These are phyloP conservation scores for Podila verticillata DNA, from an alignment of 192 early-diverging fungal genomes.

Conservation along the genomic window DNA sequence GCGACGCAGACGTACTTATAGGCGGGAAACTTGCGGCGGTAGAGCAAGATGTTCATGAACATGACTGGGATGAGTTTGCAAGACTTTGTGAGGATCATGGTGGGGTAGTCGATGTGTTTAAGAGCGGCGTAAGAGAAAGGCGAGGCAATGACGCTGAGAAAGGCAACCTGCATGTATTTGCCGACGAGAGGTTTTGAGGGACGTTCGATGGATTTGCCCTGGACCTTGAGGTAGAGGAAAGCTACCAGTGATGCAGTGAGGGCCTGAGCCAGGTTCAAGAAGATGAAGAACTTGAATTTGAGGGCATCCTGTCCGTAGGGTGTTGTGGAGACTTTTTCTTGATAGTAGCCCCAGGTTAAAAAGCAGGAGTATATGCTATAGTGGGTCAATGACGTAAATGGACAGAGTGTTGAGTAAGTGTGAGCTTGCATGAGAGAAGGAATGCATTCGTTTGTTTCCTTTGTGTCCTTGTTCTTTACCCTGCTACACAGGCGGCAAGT, in stretches of 20 bases:
- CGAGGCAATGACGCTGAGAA: slow-evolving; percentile 78
- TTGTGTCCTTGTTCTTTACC: background rate
- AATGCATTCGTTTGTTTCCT: background rate
- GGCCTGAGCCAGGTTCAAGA: slow-evolving; percentile 90
- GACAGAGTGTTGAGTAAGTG: background rate
- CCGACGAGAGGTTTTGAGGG: slow-evolving; percentile 52
- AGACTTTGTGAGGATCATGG: slow-evolving; percentile 95
- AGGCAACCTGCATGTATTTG: slow-evolving; percentile 81
- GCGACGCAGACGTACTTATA: slow-evolving; percentile 90
- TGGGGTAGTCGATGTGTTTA: slow-evolving; percentile 96
- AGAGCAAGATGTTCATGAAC: slow-evolving; percentile 94
- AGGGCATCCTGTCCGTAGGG: slow-evolving; percentile 74
- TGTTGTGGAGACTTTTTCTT: slow-evolving; percentile 91
- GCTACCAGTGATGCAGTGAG: slow-evolving; percentile 80
- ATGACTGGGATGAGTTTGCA: slow-evolving; percentile 97
- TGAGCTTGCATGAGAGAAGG: background rate
- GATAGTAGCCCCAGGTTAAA: slow-evolving; percentile 94
- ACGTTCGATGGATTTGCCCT: slow-evolving; percentile 47
- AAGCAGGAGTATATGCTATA: slow-evolving; percentile 93
- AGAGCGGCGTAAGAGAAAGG: slow-evolving; percentile 95
- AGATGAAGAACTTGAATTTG: slow-evolving; percentile 90
- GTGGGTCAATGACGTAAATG: background rate
- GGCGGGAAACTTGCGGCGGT: slow-evolving; percentile 85
- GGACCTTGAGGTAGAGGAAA: slow-evolving; percentile 74
- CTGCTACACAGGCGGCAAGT: slow-evolving; percentile 2